These are phyloP conservation scores for Aphanomyces invadans DNA, from an alignment of 352 stramenopile genomes.

Conservation along the genomic window DNA sequence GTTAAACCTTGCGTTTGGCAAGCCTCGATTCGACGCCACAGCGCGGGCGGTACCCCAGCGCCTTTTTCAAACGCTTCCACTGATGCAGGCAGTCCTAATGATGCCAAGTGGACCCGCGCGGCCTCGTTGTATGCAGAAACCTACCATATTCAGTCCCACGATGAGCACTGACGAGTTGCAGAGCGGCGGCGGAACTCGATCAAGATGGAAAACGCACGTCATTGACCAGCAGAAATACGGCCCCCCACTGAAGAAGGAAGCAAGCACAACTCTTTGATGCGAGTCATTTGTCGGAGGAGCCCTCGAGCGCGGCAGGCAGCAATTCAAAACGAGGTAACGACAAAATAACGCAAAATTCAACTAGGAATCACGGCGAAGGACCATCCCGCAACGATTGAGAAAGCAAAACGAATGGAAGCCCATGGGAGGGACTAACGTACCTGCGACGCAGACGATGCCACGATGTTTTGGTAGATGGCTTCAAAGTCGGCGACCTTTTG, in stretches of 20 bases:
- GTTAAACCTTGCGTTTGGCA: conserved; percentile 16
- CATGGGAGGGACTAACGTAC: no score
- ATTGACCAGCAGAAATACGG: no score
- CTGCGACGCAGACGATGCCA: conserved; percentile 36
- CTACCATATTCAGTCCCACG: neutral
- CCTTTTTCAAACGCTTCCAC: conserved; percentile 68
- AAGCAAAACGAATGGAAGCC: neutral
- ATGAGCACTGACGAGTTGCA: neutral
- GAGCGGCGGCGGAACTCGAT: neutral
- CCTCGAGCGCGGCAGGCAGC: no score
- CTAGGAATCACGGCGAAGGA: no score
- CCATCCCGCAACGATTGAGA: neutral
- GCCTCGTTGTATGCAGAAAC: conserved; percentile 44
- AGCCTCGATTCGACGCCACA: conserved; percentile 22
- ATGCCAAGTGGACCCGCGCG: conserved; percentile 43
- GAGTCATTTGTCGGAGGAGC: no score
- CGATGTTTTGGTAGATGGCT: conserved; percentile 39
- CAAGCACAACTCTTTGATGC: no score
- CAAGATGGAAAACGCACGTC: no score
- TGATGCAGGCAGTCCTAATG: conserved; percentile 57
- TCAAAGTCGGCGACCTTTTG: conserved; percentile 40
- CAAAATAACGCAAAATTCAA: no score
- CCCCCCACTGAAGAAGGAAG: no score
- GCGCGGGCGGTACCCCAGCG: conserved; percentile 18
- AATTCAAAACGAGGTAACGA: no score